Evolutionary conservation across 768 basidiomycete species (phyloP).

Genomic region (Serendipita sp.): DNA sequence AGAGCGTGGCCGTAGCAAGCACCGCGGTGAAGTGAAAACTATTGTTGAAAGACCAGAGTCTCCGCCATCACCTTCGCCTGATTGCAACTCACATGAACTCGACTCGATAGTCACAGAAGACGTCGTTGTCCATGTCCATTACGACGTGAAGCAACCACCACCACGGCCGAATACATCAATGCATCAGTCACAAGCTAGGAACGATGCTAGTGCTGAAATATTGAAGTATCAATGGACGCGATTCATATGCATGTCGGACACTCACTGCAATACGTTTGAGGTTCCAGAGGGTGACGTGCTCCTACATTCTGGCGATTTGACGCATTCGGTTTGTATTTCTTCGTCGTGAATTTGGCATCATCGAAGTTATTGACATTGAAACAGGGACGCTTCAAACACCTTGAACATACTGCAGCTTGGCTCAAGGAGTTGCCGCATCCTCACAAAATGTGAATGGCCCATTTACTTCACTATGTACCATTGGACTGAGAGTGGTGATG

Average conservation of each 20-base stretch:
- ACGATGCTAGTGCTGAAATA: background rate
- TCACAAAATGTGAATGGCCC: conserved; percentile 9
- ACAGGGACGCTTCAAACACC: background rate
- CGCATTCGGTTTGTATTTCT: conserved; percentile 1
- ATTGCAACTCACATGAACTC: too few species aligned
- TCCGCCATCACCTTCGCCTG: too few species aligned
- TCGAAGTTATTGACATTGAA: too few species aligned
- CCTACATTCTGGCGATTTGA: conserved; percentile 15
- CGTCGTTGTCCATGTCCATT: conserved; percentile 6
- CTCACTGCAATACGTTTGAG: conserved; percentile 12
- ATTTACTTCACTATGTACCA: too few species aligned
- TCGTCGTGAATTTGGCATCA: too few species aligned
- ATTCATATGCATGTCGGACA: conserved; percentile 15
- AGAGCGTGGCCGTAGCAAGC: too few species aligned
- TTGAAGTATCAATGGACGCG: conserved; percentile 10
- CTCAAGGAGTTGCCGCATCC: conserved; percentile 8
- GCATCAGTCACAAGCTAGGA: background rate
- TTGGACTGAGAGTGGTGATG: too few species aligned
- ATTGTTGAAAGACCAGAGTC: too few species aligned
- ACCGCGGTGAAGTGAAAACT: too few species aligned
- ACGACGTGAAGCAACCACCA: conserved; percentile 10
- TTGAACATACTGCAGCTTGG: conserved; percentile 5
- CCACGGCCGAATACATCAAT: background rate
- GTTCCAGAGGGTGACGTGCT: conserved; percentile 15
- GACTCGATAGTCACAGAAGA: conserved; percentile 1